Evolutionary conservation across 306 rosid species (phyloP).

Genomic region (Rosa rugosa): DNA sequence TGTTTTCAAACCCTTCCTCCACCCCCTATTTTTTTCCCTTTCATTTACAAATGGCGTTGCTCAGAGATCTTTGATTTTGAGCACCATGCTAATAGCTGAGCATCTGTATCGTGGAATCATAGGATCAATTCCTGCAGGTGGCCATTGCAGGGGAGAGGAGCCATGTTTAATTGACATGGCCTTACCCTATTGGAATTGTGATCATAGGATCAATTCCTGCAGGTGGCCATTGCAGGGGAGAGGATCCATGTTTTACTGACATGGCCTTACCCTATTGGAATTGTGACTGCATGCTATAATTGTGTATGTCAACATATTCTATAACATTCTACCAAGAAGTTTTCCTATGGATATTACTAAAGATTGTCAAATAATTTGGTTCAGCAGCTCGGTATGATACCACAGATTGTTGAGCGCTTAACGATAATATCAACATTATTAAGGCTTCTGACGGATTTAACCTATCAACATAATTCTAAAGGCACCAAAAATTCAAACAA

Average conservation of each 20-base stretch:
- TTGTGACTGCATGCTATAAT: not conserved
- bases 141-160: not conserved
- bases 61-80: not conserved
- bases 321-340: not conserved
- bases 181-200: not conserved
- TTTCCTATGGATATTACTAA: not conserved
- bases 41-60: not conserved
- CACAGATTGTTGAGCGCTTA: not conserved
- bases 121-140: not conserved
- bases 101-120: not conserved
- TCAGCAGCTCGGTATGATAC: not conserved
- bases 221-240: not conserved
- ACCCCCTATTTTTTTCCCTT: not conserved
- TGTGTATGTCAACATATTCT: not conserved
- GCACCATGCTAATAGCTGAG: not conserved
- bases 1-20: not conserved
- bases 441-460: not conserved
- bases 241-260: not conserved
- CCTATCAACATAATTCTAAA: slow-evolving; percentile 13
- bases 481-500: slow-evolving; percentile 30
- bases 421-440: not conserved
- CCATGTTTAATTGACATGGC: not conserved
- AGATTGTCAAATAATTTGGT: not conserved
- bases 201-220: not conserved
- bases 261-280: not conserved